Conservation (phyloP, 768 basidiomycete species). For the Lactifluus pinguis region DNA sequence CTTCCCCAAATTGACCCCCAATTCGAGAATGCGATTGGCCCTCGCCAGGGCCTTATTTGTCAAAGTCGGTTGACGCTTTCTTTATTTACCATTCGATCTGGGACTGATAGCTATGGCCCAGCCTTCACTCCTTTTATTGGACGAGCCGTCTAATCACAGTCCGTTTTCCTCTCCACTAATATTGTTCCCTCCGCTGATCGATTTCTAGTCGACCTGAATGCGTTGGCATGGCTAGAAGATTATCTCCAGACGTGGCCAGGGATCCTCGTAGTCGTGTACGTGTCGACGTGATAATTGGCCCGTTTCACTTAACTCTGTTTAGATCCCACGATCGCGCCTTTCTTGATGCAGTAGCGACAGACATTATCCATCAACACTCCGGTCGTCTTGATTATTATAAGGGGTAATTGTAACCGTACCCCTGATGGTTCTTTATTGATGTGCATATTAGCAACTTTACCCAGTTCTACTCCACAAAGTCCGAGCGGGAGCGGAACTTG, state of each 20-base stretch:
- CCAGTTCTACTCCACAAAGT: conserved; percentile 98
- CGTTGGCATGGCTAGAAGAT: conserved; percentile 95
- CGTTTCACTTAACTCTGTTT: not conserved
- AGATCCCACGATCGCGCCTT: conserved; percentile 98
- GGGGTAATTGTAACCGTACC: conserved; percentile 44
- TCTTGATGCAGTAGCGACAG: conserved; percentile 95
- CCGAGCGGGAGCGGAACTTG: conserved; percentile 84
- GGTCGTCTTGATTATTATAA: conserved; percentile 94
- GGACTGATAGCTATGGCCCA: conserved; percentile 22
- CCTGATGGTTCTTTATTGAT: not conserved
- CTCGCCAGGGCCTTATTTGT: conserved; percentile 94
- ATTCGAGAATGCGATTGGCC: conserved; percentile 82
- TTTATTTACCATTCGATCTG: not conserved
- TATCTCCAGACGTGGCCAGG: conserved; percentile 94
- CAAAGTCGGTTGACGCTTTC: conserved; percentile 42
- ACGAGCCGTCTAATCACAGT: conserved; percentile 98
- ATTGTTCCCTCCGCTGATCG: conserved; percentile 2
- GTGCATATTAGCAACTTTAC: conserved; percentile 70
- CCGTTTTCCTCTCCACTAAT: conserved; percentile 21
- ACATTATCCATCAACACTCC: conserved; percentile 95
- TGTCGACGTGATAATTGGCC: conserved; percentile 7
- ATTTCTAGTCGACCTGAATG: conserved; percentile 75
- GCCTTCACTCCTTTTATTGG: conserved; percentile 71
- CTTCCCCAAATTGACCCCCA: not conserved
- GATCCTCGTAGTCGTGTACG: conserved; percentile 86